These are phyloP conservation scores for Trichoderma sp. DNA, from an alignment of 2,329 filamentous ascomycete genomes.

Conservation along the genomic window DNA sequence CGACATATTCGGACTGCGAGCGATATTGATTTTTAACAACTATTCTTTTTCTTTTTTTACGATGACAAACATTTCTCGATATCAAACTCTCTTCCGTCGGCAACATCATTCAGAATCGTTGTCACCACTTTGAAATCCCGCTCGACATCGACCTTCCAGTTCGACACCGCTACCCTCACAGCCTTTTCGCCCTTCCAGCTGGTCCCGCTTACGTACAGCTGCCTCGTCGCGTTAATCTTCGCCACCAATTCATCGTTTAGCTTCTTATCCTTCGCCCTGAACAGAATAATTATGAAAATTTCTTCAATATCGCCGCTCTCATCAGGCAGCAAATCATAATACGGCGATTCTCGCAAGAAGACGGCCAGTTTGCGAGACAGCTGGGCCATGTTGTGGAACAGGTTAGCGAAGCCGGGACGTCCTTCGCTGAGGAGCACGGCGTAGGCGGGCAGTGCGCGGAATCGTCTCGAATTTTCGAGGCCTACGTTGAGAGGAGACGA, in stretches of 20 bases:
- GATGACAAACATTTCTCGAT: conserved; percentile 23
- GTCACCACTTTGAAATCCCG: conserved; percentile 67
- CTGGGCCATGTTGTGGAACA: conserved; percentile 71
- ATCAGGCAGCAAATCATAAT: conserved; percentile 68
- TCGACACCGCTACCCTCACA: conserved; percentile 81
- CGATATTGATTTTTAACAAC: background rate
- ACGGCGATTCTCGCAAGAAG: conserved; percentile 60
- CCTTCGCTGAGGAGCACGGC: conserved; percentile 77
- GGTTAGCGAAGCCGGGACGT: conserved; percentile 63
- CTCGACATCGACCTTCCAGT: conserved; percentile 74
- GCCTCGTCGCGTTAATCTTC: conserved; percentile 70
- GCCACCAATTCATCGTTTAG: conserved; percentile 68
- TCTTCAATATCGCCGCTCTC: conserved; percentile 47
- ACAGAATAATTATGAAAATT: conserved; percentile 69
- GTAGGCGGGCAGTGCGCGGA: conserved; percentile 88
- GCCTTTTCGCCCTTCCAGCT: conserved; percentile 73
- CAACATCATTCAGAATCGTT: conserved; percentile 59
- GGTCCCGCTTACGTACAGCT: conserved; percentile 83
- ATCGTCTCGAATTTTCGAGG: conserved; percentile 87
- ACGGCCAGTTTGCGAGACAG: conserved; percentile 68
- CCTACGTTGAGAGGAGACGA: conserved; percentile 85
- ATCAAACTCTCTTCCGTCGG: conserved; percentile 35
- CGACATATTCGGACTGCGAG: background rate
- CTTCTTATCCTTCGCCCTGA: conserved; percentile 64
- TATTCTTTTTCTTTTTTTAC: background rate